phyloP scores from a whole-genome alignment of 306 rosid species.

The Gastrolobium bilobum region DNA sequence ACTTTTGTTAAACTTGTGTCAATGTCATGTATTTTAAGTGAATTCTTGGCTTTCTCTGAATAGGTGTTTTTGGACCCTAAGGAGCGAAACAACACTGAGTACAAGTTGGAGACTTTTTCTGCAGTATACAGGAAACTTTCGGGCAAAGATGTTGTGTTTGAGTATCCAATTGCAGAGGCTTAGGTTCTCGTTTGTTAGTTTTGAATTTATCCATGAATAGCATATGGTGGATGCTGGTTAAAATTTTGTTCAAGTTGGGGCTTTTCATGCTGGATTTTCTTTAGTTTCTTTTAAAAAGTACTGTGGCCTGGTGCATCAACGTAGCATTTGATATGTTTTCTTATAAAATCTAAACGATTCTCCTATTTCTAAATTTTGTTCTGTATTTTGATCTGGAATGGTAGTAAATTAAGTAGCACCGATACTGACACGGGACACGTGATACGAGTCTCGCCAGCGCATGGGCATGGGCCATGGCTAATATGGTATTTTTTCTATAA shows the following conservation, averaged over 20 bases:
- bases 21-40: not conserved
- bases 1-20: not conserved
- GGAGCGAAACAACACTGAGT: conserved; percentile 84
- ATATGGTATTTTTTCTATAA: too few species aligned
- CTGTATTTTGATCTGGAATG: conserved; percentile 2
- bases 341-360: not conserved
- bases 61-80: conserved; percentile 92
- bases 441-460: too few species aligned
- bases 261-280: conserved; percentile 33
- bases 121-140: conserved; percentile 89
- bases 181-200: conserved; percentile 49
- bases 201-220: conserved; percentile 30
- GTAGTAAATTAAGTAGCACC: too few species aligned
- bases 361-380: not conserved
- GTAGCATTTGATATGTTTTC: conserved; percentile 37
- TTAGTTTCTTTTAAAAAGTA: conserved; percentile 2
- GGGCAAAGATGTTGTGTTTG: conserved; percentile 90
- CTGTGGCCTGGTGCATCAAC: not conserved
- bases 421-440: too few species aligned
- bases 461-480: too few species aligned
- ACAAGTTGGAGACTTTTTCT: conserved; percentile 84
- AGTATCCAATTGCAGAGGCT: conserved; percentile 79
- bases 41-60: not conserved
- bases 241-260: conserved; percentile 45
- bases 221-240: conserved; percentile 44